phyloP scores from a whole-genome alignment of 805 yeast genomes.

The Candida silvatica region DNA sequence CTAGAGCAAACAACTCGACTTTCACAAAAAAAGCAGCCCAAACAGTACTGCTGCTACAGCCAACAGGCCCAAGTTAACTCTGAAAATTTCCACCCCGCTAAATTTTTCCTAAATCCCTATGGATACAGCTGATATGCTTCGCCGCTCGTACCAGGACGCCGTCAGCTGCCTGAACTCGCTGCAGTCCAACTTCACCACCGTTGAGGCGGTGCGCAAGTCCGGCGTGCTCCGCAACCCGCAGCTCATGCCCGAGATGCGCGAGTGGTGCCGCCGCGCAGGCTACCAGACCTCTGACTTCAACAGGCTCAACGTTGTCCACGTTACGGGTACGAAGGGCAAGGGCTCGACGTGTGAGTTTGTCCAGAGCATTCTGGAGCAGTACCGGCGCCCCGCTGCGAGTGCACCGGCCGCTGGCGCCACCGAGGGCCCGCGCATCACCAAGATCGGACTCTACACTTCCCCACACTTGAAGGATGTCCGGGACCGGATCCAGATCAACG shows the following conservation, averaged over 20 bases:
- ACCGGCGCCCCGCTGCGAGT: slow-evolving; percentile 25
- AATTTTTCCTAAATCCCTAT: too few relatives aligned
- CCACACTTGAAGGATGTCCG: slow-evolving; percentile 93
- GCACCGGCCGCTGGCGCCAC: background rate
- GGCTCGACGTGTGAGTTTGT: slow-evolving; percentile 97
- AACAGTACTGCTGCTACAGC: too few relatives aligned
- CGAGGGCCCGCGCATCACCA: slow-evolving; percentile 27
- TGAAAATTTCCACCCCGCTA: too few relatives aligned
- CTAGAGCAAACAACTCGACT: too few relatives aligned
- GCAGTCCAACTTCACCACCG: slow-evolving; percentile 85
- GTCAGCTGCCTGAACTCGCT: slow-evolving; percentile 73
- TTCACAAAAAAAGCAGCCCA: too few relatives aligned
- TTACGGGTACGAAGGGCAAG: slow-evolving; percentile 97
- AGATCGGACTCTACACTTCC: slow-evolving; percentile 89
- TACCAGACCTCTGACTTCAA: slow-evolving; percentile 61
- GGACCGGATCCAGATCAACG: slow-evolving; percentile 84
- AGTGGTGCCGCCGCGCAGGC: slow-evolving; percentile 68
- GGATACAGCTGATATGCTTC: too few relatives aligned
- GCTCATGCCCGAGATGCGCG: slow-evolving; percentile 79
- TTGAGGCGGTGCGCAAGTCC: slow-evolving; percentile 70
- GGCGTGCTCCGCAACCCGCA: slow-evolving; percentile 55
- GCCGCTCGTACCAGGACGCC: slow-evolving; percentile 52
- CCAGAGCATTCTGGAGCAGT: slow-evolving; percentile 68
- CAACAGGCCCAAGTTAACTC: too few relatives aligned
- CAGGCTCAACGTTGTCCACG: slow-evolving; percentile 72